Evolutionary conservation across 2,329 filamentous ascomycete species (phyloP).

Genomic region (Biscogniauxia mediterranea): DNA sequence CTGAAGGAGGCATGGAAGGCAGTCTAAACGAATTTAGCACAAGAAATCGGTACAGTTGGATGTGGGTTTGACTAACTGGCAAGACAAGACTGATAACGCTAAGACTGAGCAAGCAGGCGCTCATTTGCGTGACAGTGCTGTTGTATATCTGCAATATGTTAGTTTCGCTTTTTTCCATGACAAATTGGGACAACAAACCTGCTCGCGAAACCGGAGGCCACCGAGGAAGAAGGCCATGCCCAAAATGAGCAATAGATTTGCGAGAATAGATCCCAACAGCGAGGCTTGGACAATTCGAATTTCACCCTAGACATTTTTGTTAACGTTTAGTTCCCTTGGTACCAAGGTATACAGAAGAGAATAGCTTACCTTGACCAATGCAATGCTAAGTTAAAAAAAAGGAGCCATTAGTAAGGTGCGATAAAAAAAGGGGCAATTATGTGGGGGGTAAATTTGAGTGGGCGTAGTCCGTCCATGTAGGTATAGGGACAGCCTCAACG

Average conservation of each 20-base stretch:
- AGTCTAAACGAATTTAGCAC: conserved; percentile 59
- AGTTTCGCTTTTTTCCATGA: not conserved
- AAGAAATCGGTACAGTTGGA: not conserved
- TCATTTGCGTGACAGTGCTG: conserved; percentile 94
- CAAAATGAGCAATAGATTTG: conserved; percentile 83
- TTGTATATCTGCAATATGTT: conserved; percentile 70
- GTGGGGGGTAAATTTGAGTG: conserved; percentile 18
- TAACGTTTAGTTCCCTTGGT: conserved; percentile 17
- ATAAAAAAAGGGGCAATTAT: conserved; percentile 12
- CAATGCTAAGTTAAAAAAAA: conserved; percentile 56
- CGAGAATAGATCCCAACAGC: conserved; percentile 82
- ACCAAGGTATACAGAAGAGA: not conserved
- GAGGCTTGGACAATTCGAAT: conserved; percentile 92
- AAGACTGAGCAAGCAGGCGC: conserved; percentile 84
- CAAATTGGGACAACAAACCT: conserved; percentile 47
- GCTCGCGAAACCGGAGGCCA: conserved; percentile 82
- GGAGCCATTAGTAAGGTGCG: conserved; percentile 34
- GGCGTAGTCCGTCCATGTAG: not conserved
- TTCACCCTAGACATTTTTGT: conserved; percentile 54
- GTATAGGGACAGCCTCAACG: not conserved
- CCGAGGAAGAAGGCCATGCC: conserved; percentile 91
- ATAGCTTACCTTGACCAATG: conserved; percentile 61
- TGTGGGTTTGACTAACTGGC: conserved; percentile 54
- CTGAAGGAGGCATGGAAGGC: conserved; percentile 89
- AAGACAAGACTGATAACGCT: conserved; percentile 86